Evolutionary conservation across 257 asterid genomes (phyloP).

Genomic region (Lycium barbarum): DNA sequence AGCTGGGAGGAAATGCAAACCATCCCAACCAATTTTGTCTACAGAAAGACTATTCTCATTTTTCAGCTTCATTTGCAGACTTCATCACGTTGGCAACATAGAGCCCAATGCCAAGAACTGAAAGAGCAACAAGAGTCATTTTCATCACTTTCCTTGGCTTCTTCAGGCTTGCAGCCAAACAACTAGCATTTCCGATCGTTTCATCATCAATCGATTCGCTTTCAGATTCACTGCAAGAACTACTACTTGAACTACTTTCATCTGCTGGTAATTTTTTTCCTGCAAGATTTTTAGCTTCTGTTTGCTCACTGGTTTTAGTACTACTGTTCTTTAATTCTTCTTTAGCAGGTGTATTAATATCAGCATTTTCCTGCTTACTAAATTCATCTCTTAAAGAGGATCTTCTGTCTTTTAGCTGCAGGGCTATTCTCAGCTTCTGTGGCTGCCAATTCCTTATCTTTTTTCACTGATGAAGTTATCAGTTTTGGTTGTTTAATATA

Average conservation of each 20-base stretch:
- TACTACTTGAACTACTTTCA: constrained; percentile 18
- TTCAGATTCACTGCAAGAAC: not conserved
- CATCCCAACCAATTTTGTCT: not conserved
- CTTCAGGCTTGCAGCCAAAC: constrained; percentile 48
- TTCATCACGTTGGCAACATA: constrained; percentile 43
- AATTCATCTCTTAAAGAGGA: constrained; percentile 25
- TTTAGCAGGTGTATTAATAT: not conserved
- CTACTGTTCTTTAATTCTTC: constrained; percentile 10
- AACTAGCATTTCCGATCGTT: constrained; percentile 19
- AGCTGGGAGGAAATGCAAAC: not conserved
- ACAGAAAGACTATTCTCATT: constrained; percentile 28
- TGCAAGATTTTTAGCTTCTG: not conserved
- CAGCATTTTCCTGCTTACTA: constrained; percentile 22
- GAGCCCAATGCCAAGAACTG: constrained; percentile 54
- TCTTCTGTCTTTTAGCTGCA: constrained; percentile 27
- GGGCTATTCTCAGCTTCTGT: constrained; percentile 28
- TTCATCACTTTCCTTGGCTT: constrained; percentile 45
- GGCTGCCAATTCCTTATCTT: constrained; percentile 34
- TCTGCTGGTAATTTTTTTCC: constrained; percentile 11
- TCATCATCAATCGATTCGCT: not conserved
- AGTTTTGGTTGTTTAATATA: constrained; percentile 59
- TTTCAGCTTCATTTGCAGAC: constrained; percentile 32
- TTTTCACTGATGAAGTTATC: constrained; percentile 40
- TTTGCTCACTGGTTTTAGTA: not conserved
- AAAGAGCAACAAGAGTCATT: constrained; percentile 40